Conservation (phyloP, 2,329 filamentous ascomycete genomes). For the Lecanicillium sp. region DNA sequence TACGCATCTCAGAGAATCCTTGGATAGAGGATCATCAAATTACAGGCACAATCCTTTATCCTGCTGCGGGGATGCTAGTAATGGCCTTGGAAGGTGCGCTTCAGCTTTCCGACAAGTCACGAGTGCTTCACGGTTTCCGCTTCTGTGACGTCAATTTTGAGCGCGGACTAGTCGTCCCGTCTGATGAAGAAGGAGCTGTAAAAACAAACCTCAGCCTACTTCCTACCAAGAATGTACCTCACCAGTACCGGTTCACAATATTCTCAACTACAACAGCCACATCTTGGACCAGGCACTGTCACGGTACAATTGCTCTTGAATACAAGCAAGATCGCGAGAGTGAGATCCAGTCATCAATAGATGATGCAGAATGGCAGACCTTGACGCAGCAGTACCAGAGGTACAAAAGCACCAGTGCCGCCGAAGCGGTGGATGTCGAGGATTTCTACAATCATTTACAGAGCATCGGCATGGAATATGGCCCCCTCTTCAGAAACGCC, state of each 20-base stretch:
- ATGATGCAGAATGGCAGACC: too few relatives aligned
- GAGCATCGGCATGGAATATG: slow-evolving; percentile 13
- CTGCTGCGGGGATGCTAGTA: slow-evolving; percentile 25
- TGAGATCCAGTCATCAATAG: too few relatives aligned
- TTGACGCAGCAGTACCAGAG: background rate
- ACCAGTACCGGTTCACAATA: background rate
- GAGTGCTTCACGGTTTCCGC: background rate
- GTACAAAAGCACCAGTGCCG: background rate
- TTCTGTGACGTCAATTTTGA: background rate
- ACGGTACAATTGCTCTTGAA: too few relatives aligned
- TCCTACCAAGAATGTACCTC: background rate
- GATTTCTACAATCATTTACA: slow-evolving; percentile 11
- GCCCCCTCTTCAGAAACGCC: slow-evolving; percentile 12
- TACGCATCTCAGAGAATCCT: slow-evolving; percentile 16
- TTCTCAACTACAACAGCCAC: background rate
- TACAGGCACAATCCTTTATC: slow-evolving; percentile 27
- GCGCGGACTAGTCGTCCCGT: background rate
- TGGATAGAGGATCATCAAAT: slow-evolving; percentile 33
- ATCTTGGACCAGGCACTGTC: too few relatives aligned
- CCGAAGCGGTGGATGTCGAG: slow-evolving; percentile 4
- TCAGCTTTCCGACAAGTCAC: slow-evolving; percentile 2
- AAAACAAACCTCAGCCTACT: background rate
- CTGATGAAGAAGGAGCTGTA: background rate
- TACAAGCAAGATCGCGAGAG: too few relatives aligned
- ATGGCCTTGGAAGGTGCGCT: slow-evolving; percentile 23